Evolutionary conservation across 2,329 filamentous ascomycete genomes (phyloP).

Genomic region (Hymenoscyphus fraxineus): DNA sequence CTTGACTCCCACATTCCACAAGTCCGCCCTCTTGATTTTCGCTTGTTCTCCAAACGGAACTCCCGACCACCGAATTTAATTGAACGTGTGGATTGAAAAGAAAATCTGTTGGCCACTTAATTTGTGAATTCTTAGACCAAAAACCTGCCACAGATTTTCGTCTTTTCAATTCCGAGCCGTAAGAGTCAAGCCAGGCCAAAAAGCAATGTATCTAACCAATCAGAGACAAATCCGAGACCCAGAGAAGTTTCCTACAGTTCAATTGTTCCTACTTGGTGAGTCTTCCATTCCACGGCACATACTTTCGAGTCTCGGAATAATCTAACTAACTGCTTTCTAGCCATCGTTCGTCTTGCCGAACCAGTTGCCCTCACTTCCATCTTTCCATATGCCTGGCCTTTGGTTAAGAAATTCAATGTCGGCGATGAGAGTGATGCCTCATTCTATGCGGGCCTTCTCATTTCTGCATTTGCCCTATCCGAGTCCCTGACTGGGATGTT

Average conservation of each 20-base stretch:
- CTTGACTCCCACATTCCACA: conserved; percentile 3
- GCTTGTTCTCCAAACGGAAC: conserved; percentile 1
- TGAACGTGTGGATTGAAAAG: conserved; percentile 7
- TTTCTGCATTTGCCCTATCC: conserved; percentile 78
- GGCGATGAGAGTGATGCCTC: conserved; percentile 72
- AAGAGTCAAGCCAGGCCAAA: conserved; percentile 21
- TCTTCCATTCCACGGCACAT: conserved; percentile 19
- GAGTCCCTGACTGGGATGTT: conserved; percentile 83
- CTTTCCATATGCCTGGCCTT: conserved; percentile 85
- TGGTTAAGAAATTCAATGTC: conserved; percentile 72
- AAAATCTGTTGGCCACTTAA: not conserved
- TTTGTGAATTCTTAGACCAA: not conserved
- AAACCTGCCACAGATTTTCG: conserved; percentile 5
- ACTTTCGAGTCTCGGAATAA: conserved; percentile 5
- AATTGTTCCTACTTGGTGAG: conserved; percentile 82
- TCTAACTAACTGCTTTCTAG: conserved; percentile 43
- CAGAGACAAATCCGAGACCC: conserved; percentile 49
- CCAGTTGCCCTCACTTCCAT: conserved; percentile 91
- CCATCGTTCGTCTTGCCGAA: conserved; percentile 87
- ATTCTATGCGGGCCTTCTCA: conserved; percentile 83
- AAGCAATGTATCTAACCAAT: conserved; percentile 30
- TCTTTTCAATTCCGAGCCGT: conserved; percentile 20
- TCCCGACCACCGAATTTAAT: not conserved
- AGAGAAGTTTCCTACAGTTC: conserved; percentile 74
- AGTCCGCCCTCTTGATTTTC: not conserved